Conservation (phyloP, 2,329 filamentous ascomycete species). For the Hypoxylon sp. region DNA sequence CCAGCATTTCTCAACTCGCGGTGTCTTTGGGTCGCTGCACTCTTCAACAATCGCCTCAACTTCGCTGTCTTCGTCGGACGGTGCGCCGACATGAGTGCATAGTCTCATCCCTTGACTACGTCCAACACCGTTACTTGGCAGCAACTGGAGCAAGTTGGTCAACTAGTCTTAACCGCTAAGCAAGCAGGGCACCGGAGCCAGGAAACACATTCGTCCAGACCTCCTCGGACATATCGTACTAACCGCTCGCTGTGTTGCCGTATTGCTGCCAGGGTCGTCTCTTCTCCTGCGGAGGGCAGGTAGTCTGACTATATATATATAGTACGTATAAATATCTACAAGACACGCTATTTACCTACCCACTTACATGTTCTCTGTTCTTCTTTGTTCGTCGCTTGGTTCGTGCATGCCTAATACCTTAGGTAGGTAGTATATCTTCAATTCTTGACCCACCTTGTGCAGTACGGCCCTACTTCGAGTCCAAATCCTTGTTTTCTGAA, state of each 20-base stretch:
- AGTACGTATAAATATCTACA: neutral
- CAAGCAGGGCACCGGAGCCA: slow-evolving; percentile 4
- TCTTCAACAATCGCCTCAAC: neutral
- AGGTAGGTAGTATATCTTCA: no score
- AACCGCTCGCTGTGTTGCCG: no score
- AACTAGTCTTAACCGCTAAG: neutral
- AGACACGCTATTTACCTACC: neutral
- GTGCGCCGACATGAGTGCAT: neutral
- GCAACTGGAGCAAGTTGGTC: neutral
- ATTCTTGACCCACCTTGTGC: slow-evolving; percentile 15
- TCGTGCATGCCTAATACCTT: no score
- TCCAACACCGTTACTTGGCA: neutral
- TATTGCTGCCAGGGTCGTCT: no score
- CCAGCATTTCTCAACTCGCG: slow-evolving; percentile 1
- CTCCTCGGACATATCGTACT: neutral
- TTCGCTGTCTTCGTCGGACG: neutral
- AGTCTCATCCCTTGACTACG: neutral
- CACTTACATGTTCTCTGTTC: neutral
- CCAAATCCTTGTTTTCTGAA: slow-evolving; percentile 33
- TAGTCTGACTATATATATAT: slow-evolving; percentile 8
- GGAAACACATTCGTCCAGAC: neutral
- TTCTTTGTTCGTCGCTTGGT: slow-evolving; percentile 5
- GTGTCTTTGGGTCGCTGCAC: neutral
- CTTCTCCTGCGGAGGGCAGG: neutral
- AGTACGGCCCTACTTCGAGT: slow-evolving; percentile 12